Base-by-base conservation (phyloP, 1,139 yeast genomes). In the Scheffersomyces cryptocercus region DNA sequence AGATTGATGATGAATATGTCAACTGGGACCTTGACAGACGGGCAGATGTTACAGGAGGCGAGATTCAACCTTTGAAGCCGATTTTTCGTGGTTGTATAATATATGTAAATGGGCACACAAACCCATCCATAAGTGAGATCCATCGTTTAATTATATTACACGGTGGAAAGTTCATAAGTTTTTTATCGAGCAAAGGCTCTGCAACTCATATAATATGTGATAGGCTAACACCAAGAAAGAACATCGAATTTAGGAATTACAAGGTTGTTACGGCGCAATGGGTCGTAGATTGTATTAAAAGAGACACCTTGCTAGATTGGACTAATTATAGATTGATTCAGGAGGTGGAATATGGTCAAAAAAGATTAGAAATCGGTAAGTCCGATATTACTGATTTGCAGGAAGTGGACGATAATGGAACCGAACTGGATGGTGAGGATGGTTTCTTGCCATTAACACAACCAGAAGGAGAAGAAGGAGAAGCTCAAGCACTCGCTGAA, bases 131-230 rank as follows among this genome's bases (percentile, higher is more conserved):
- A 12, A 70, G 78, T 39, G 87, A 82, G 50, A 70, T 93, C 28
- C 93, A 88, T 56, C 75, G 84, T 44, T 57, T 88, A 51, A 83
- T 93, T 4, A 80, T 88, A 3, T 55, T 81, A 7, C 79, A 90
- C 61, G 98, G 98, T 0, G 99, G 99, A 0, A 75, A 69, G 45
- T 88, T 88, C 53, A 61, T 86, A 24, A 84, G 85, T 48, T 84
- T 80, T 62, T 62, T 91, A 38, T 72, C 80, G 5, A 82, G 85
- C 24, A 90, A 90, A 56, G 75, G 85, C 4, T 73, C 79, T 10
- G 95, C 85, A 0, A 88, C 97, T 0, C 98, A 93, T 64, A 85
- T 93, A 6, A 68, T 93, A 1, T 95, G 97, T 26, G 82, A 85
- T 43, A 73, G 82, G 30, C 61, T 91, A 45, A 89, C 98, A 0